phyloP scores from a whole-genome alignment of 352 stramenopile genomes.

The Pythium coloratum region DNA sequence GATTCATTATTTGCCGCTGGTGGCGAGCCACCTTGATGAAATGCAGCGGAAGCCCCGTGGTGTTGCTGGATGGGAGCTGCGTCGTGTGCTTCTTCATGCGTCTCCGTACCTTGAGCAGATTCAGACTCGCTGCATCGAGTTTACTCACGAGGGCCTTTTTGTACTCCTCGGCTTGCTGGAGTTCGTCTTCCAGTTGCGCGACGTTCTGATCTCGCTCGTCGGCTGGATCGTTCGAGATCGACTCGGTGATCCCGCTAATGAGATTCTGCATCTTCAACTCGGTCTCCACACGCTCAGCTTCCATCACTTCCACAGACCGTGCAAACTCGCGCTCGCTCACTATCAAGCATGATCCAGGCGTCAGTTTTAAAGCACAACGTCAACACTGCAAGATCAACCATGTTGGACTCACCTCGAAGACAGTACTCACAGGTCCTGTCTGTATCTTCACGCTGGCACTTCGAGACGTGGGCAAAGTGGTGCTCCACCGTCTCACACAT shows the following conservation, averaged over 20 bases:
- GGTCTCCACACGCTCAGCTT: constrained; percentile 26
- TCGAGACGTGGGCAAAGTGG: constrained; percentile 32
- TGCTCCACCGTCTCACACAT: constrained; percentile 31
- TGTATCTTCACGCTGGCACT: constrained; percentile 22
- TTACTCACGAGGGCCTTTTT: constrained; percentile 26
- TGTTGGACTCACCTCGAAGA: constrained; percentile 28
- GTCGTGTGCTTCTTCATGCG: constrained; percentile 21
- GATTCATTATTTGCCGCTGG: not conserved
- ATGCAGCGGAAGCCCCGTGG: constrained; percentile 25
- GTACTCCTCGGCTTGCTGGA: constrained; percentile 33
- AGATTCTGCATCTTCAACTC: constrained; percentile 27
- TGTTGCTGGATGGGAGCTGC: constrained; percentile 5
- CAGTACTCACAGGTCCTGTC: constrained; percentile 34
- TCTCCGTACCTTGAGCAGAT: constrained; percentile 23
- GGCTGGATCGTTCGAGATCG: constrained; percentile 24
- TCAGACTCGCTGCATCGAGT: constrained; percentile 19
- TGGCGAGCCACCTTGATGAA: constrained; percentile 24
- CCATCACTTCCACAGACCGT: constrained; percentile 32
- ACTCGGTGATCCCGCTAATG: constrained; percentile 26
- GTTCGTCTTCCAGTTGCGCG: constrained; percentile 34
- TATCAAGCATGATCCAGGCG: not conserved
- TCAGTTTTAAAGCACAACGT: not conserved
- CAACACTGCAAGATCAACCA: not conserved
- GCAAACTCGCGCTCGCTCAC: constrained; percentile 30
- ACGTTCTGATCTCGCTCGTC: constrained; percentile 32